phyloP scores from a whole-genome alignment of 352 stramenopile genomes.

The Phytophthora syringae region DNA sequence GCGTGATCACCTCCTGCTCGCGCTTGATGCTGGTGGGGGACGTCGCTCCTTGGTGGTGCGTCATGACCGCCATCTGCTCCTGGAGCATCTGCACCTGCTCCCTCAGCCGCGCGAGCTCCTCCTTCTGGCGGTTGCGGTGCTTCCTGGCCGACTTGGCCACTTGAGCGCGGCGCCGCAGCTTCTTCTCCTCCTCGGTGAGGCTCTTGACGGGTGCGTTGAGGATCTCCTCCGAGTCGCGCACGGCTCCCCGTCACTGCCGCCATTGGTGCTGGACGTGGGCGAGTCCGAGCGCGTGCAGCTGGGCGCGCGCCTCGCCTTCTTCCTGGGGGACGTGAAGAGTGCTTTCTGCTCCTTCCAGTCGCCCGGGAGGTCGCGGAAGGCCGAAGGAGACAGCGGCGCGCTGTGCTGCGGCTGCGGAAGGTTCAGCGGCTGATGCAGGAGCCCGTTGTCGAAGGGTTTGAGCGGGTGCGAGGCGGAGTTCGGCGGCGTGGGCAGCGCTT shows the following conservation, averaged over 20 bases:
- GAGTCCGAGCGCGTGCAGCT: constrained; percentile 40
- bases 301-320: constrained; percentile 22
- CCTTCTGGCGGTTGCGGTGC: constrained; percentile 83
- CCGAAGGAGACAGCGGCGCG: constrained; percentile 22
- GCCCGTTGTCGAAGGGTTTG: constrained; percentile 20
- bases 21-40: constrained; percentile 52
- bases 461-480: constrained; percentile 16
- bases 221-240: constrained; percentile 75
- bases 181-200: constrained; percentile 87
- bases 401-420: too few species aligned
- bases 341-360: constrained; percentile 15
- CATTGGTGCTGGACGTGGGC: constrained; percentile 47
- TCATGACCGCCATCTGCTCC: constrained; percentile 83
- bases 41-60: constrained; percentile 42
- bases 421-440: constrained; percentile 36
- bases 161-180: constrained; percentile 76
- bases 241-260: constrained; percentile 35
- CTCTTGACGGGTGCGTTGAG: constrained; percentile 82
- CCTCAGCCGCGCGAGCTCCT: constrained; percentile 72
- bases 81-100: constrained; percentile 80
- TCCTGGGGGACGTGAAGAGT: constrained; percentile 26
- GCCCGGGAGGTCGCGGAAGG: constrained; percentile 18
- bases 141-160: constrained; percentile 86
- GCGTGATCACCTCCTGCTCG: constrained; percentile 63
- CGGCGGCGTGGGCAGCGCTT: constrained; percentile 48